Evolutionary conservation across 75 land plant genomes (phyloP).

Genomic region (Gnetum montanum): DNA sequence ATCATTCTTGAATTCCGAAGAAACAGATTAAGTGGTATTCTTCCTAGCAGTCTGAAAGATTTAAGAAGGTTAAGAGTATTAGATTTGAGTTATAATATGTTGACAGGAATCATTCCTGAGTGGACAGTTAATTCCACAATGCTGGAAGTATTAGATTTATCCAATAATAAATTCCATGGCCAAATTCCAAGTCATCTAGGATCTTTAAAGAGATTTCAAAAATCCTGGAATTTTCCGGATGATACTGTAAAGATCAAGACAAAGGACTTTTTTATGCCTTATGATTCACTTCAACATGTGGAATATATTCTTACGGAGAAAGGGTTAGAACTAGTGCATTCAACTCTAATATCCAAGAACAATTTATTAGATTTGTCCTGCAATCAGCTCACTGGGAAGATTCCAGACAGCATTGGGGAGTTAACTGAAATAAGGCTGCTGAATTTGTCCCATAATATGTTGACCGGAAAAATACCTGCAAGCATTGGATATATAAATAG

Average conservation of each 20-base stretch:
- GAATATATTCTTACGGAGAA: background rate
- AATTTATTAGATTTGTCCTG: constrained; percentile 8
- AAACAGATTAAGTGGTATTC: constrained; percentile 25
- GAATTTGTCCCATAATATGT: constrained; percentile 13
- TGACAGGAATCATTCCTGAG: constrained; percentile 26
- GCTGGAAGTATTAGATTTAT: constrained; percentile 41
- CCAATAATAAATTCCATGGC: constrained; percentile 37
- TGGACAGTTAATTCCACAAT: constrained; percentile 20
- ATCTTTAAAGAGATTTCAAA: constrained; percentile 12
- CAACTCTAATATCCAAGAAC: too few species aligned
- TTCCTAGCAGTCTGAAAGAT: constrained; percentile 12
- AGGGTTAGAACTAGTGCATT: too few species aligned
- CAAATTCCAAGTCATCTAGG: constrained; percentile 28
- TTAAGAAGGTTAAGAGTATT: constrained; percentile 13
- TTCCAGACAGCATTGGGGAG: constrained; percentile 7
- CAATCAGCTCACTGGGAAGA: constrained; percentile 15
- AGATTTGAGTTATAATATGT: constrained; percentile 19
- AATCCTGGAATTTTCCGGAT: constrained; percentile 1
- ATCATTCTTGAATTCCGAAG: constrained; percentile 16
- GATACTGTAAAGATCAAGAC: background rate
- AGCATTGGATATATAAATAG: background rate
- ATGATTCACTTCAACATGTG: background rate
- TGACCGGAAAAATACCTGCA: constrained; percentile 17
- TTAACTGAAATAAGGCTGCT: constrained; percentile 15
- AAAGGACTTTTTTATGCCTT: background rate